These are phyloP conservation scores for Mollisia scopiformis DNA, from an alignment of 2,329 filamentous ascomycete species.

Conservation along the genomic window DNA sequence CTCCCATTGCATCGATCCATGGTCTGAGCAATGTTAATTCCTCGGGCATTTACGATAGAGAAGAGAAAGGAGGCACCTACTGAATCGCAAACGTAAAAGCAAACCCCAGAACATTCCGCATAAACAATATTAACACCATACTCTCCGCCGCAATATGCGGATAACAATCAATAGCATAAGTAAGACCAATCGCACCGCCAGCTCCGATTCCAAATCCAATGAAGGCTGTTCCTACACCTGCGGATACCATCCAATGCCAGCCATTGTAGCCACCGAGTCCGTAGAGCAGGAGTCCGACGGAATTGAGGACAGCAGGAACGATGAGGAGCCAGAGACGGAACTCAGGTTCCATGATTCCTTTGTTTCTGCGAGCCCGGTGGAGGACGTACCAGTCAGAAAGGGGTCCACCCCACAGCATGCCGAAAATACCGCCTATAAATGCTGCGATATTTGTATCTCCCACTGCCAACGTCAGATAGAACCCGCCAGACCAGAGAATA, in stretches of 20 bases:
- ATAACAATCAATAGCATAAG: constrained; percentile 20
- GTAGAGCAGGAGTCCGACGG: constrained; percentile 17
- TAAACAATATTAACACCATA: constrained; percentile 21
- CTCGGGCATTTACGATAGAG: neutral
- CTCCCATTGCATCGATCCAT: constrained; percentile 15
- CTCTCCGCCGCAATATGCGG: constrained; percentile 15
- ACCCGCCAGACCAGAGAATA: neutral
- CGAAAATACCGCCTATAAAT: constrained; percentile 19
- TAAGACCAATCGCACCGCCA: constrained; percentile 18
- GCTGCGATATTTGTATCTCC: constrained; percentile 22
- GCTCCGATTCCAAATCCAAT: constrained; percentile 19
- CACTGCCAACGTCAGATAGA: neutral
- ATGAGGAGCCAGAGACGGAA: constrained; percentile 17
- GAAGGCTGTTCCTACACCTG: constrained; percentile 17
- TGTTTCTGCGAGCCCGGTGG: constrained; percentile 11
- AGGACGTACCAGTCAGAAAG: constrained; percentile 16
- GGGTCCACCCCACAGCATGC: constrained; percentile 18
- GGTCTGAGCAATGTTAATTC: neutral
- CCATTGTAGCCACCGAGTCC: constrained; percentile 16
- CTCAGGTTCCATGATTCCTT: constrained; percentile 20
- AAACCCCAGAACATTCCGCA: constrained; percentile 17
- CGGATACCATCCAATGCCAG: constrained; percentile 15
- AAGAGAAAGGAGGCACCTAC: neutral
- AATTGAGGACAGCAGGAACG: constrained; percentile 14
- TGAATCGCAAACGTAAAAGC: constrained; percentile 19